These are phyloP conservation scores for Pythium rishiriense DNA, from an alignment of 352 stramenopile genomes.

Conservation along the genomic window DNA sequence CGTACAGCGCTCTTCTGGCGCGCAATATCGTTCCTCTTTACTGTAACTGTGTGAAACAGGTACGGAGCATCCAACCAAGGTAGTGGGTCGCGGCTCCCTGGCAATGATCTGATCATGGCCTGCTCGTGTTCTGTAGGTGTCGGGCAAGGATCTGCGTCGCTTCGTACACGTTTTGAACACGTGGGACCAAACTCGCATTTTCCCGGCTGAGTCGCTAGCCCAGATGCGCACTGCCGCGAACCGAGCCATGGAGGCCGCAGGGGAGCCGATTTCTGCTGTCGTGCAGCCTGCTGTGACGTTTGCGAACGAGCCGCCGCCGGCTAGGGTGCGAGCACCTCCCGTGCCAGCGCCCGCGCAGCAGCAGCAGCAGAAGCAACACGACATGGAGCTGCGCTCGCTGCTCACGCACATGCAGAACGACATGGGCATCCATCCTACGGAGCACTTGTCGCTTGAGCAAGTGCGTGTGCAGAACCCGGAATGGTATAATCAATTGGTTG, in stretches of 20 bases:
- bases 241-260: conserved; percentile 43
- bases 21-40: conserved; percentile 80
- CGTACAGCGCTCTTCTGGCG: conserved; percentile 69
- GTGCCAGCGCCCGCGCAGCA: conserved; percentile 14
- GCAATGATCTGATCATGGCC: background rate
- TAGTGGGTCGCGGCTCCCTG: too few species aligned
- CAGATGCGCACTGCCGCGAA: conserved; percentile 75
- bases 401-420: conserved; percentile 86
- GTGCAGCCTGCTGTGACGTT: conserved; percentile 50
- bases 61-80: too few species aligned
- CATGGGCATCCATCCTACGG: conserved; percentile 83
- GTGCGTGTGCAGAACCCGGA: conserved; percentile 84
- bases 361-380: conserved; percentile 48
- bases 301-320: conserved; percentile 33
- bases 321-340: conserved; percentile 4
- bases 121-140: conserved; percentile 51
- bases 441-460: conserved; percentile 86
- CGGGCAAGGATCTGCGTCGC: conserved; percentile 73
- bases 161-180: conserved; percentile 88
- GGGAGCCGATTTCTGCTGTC: conserved; percentile 40
- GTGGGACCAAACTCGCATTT: conserved; percentile 71
- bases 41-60: conserved; percentile 82
- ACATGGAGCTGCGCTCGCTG: conserved; percentile 79
- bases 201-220: conserved; percentile 48
- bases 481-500: conserved; percentile 82